A percentile compares a stretch with the other conserved stretches of the same genome.
These are phyloP conservation scores for Cordyceps pruinosa DNA, from an alignment of 2,329 filamentous ascomycete genomes.

Conservation along the genomic window DNA sequence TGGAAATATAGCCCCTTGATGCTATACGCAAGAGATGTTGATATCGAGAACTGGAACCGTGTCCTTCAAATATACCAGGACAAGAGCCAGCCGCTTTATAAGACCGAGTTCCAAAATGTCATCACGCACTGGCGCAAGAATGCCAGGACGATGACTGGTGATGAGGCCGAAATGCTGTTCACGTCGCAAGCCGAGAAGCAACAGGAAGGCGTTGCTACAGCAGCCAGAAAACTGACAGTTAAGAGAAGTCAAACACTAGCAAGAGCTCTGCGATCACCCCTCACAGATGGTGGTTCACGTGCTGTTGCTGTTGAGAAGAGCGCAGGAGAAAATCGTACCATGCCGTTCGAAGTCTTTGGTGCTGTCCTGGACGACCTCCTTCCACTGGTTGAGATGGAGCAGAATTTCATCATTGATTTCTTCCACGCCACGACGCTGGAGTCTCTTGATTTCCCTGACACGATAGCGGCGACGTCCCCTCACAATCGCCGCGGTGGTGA, in stretches of 20 bases:
- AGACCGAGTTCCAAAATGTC: slow-evolving; percentile 73
- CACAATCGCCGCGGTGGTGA: slow-evolving; percentile 65
- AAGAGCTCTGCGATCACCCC: slow-evolving; percentile 61
- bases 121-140: slow-evolving; percentile 72
- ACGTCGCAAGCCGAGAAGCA: slow-evolving; percentile 79
- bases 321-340: slow-evolving; percentile 55
- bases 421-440: slow-evolving; percentile 89
- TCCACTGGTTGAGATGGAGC: slow-evolving; percentile 81
- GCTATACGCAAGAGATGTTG: slow-evolving; percentile 81
- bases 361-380: slow-evolving; percentile 75
- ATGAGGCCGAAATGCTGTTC: slow-evolving; percentile 82
- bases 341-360: slow-evolving; percentile 75
- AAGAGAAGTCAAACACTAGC: slow-evolving; percentile 87
- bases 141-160: slow-evolving; percentile 65
- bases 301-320: slow-evolving; percentile 48
- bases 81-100: slow-evolving; percentile 69
- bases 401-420: slow-evolving; percentile 95
- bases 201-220: slow-evolving; percentile 65
- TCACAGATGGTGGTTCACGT: slow-evolving; percentile 52
- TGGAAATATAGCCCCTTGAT: slow-evolving; percentile 87
- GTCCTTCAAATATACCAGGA: slow-evolving; percentile 75
- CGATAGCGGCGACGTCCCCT: slow-evolving; percentile 59
- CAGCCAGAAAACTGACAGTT: slow-evolving; percentile 84
- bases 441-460: slow-evolving; percentile 74
- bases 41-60: slow-evolving; percentile 72